phyloP scores from a whole-genome alignment of 202 grass and related monocot genomes.

The Zoysia matrella region DNA sequence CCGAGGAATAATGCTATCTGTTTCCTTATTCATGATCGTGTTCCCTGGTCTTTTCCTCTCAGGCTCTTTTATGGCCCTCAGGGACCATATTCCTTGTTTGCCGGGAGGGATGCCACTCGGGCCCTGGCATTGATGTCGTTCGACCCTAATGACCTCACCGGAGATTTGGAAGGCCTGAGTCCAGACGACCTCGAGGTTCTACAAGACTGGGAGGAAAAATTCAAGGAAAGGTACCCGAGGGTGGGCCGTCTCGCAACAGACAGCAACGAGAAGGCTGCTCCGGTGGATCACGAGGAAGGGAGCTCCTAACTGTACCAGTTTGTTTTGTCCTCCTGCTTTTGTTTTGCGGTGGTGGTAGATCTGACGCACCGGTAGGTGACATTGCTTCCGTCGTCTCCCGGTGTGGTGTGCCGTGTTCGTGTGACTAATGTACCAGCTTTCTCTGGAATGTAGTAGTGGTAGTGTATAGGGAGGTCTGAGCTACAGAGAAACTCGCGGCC shows the following conservation, averaged over 20 bases:
- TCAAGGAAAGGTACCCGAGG: constrained; percentile 79
- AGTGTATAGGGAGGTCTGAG: constrained; percentile 1
- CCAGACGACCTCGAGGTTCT: constrained; percentile 81
- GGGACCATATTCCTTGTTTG: constrained; percentile 89
- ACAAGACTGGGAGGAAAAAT: constrained; percentile 94
- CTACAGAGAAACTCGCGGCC: not conserved
- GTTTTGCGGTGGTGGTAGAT: constrained; percentile 37
- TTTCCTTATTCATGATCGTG: constrained; percentile 32
- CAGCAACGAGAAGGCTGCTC: not conserved
- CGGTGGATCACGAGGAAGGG: constrained; percentile 30
- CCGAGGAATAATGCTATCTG: constrained; percentile 6
- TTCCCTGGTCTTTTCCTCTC: constrained; percentile 26
- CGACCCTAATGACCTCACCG: constrained; percentile 80
- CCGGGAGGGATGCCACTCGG: constrained; percentile 80
- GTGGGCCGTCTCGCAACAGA: constrained; percentile 61
- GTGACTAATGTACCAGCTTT: constrained; percentile 21
- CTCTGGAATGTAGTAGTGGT: not conserved
- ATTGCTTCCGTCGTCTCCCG: constrained; percentile 2
- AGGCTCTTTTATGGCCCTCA: constrained; percentile 96
- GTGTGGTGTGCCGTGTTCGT: not conserved
- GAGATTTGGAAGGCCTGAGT: constrained; percentile 73
- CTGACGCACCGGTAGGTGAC: constrained; percentile 32
- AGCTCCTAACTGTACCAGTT: constrained; percentile 23
- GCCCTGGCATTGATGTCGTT: constrained; percentile 97
- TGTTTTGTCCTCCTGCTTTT: constrained; percentile 16